A percentile compares a stretch with the other conserved stretches of the same genome.
Evolutionary conservation across 768 basidiomycete genomes (phyloP).

Genomic region (Clitopilus passeckerianus): DNA sequence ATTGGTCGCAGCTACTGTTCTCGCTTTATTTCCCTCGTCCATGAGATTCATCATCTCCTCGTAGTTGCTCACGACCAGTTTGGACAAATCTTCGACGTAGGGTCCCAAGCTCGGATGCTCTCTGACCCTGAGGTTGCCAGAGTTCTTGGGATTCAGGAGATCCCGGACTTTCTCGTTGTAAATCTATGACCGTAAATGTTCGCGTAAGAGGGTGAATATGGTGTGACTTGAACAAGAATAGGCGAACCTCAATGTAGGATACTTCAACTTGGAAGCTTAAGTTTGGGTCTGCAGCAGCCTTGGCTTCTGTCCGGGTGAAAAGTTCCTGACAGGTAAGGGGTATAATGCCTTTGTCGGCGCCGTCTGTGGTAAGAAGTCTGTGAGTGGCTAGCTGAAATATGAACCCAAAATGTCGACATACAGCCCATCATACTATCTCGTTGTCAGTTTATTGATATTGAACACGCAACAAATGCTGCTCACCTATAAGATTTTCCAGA

Average conservation of each 20-base stretch:
- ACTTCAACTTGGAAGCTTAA: slow-evolving; percentile 90
- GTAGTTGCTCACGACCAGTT: slow-evolving; percentile 86
- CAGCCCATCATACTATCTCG: slow-evolving; percentile 87
- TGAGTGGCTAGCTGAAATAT: slow-evolving; percentile 1
- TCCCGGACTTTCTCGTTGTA: slow-evolving; percentile 99
- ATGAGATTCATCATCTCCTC: slow-evolving; percentile 99
- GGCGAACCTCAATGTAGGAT: slow-evolving; percentile 88
- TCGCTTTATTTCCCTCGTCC: slow-evolving; percentile 99
- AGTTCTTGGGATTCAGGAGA: slow-evolving; percentile 94
- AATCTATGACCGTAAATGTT: slow-evolving; percentile 41
- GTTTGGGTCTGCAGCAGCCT: slow-evolving; percentile 59
- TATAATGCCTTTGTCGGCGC: slow-evolving; percentile 95
- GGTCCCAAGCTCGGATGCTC: slow-evolving; percentile 96
- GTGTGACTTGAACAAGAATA: not conserved
- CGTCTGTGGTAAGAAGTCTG: slow-evolving; percentile 49
- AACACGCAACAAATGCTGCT: slow-evolving; percentile 17
- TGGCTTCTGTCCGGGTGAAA: slow-evolving; percentile 74
- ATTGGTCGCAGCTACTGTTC: slow-evolving; percentile 97
- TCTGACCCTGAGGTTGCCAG: slow-evolving; percentile 92
- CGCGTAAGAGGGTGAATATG: not conserved
- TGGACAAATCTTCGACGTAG: slow-evolving; percentile 98
- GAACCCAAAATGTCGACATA: slow-evolving; percentile 37
- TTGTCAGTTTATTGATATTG: slow-evolving; percentile 4
- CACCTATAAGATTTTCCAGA: slow-evolving; percentile 93
- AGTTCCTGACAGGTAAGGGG: slow-evolving; percentile 93